These are phyloP conservation scores for Elongisporangium undulatum DNA, from an alignment of 352 stramenopile species.

Conservation along the genomic window DNA sequence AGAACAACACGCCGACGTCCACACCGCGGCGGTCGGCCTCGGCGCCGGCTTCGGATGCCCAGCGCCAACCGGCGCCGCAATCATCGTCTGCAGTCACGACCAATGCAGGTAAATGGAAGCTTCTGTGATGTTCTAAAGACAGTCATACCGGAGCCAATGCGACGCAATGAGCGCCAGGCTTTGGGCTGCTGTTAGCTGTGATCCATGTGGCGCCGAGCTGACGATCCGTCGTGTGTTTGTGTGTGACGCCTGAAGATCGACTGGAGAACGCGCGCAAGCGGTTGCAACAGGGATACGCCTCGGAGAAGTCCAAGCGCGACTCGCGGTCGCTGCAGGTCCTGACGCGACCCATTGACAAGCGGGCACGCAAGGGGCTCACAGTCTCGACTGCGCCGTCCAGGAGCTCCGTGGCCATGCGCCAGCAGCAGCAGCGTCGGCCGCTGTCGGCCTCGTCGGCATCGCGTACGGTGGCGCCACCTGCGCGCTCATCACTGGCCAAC, in stretches of 20 bases:
- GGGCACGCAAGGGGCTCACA: constrained; percentile 38
- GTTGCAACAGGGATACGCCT: constrained; percentile 73
- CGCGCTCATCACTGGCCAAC: constrained; percentile 1
- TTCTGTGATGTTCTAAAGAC: background rate
- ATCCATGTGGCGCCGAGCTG: constrained; percentile 9
- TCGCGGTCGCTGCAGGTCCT: constrained; percentile 75
- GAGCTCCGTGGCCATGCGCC: constrained; percentile 39
- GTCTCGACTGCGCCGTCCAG: constrained; percentile 58
- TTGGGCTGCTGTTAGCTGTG: constrained; percentile 1
- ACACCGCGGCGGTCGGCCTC: constrained; percentile 7
- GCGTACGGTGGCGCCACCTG: constrained; percentile 18
- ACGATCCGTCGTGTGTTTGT: background rate
- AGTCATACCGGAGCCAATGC: background rate
- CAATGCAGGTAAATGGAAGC: background rate
- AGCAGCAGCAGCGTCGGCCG: constrained; percentile 30
- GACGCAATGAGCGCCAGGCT: background rate
- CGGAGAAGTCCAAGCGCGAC: constrained; percentile 62
- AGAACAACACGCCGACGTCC: constrained; percentile 7
- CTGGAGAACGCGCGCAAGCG: constrained; percentile 70
- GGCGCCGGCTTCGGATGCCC: background rate
- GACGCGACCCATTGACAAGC: constrained; percentile 43
- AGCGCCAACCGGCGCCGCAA: background rate
- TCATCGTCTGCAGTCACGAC: background rate
- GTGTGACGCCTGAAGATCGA: constrained; percentile 6
- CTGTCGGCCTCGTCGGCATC: constrained; percentile 9